These are phyloP conservation scores for Jaltomata sinuosa DNA, from an alignment of 257 asterid genomes.

Conservation along the genomic window DNA sequence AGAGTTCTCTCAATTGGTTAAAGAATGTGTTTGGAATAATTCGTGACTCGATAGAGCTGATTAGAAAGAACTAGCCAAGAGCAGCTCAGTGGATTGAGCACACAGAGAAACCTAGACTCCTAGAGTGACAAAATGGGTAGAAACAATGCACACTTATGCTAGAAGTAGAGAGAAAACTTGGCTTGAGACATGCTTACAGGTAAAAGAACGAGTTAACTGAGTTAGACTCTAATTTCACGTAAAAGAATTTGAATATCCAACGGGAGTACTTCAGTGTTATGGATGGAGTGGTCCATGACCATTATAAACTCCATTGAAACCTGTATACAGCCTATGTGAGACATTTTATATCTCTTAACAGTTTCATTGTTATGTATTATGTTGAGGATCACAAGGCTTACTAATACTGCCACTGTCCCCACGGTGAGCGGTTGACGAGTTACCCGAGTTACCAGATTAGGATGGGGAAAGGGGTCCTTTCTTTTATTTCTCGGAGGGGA, in stretches of 20 bases:
- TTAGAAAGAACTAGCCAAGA: neutral
- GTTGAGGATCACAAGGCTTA: neutral
- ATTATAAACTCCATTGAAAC: neutral
- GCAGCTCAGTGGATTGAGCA: neutral
- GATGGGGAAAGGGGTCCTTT: neutral
- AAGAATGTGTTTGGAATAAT: neutral
- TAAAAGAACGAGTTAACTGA: neutral
- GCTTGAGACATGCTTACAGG: neutral
- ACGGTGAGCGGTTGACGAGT: neutral
- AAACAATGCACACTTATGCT: neutral
- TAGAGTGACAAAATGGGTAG: neutral
- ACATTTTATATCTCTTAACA: neutral
- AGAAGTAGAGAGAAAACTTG: neutral
- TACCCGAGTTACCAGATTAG: neutral
- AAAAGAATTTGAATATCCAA: neutral
- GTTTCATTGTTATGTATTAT: neutral
- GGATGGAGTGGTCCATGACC: neutral
- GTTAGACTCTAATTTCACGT: neutral
- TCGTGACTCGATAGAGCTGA: neutral
- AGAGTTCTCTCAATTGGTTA: neutral
- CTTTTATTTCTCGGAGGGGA: neutral
- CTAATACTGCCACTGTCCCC: neutral
- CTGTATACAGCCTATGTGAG: neutral
- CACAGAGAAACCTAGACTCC: neutral
- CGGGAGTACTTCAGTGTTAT: neutral